Conservation (phyloP, 129 eudicot genomes). For the Dittrichia graveolens region DNA sequence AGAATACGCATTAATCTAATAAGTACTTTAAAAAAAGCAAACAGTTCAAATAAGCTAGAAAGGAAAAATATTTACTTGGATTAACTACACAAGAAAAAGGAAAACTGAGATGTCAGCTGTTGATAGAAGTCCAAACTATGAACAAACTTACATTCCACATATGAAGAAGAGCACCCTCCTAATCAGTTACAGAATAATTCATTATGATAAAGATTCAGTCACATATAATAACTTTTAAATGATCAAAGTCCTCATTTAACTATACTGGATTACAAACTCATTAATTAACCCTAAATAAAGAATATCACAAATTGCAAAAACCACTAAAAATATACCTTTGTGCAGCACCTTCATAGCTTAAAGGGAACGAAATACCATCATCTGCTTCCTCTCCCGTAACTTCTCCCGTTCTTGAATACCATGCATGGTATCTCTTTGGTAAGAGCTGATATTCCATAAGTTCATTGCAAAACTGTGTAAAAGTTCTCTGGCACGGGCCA, state of each 20-base stretch:
- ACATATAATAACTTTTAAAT: background rate
- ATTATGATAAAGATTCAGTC: background rate
- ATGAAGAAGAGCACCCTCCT: background rate
- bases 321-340: conserved; percentile 43
- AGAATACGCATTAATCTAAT: no score
- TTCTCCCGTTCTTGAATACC: conserved; percentile 73
- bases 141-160: conserved; percentile 8
- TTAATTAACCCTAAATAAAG: conserved; percentile 11
- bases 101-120: no score
- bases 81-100: no score
- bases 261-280: conserved; percentile 13
- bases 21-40: no score
- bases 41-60: no score
- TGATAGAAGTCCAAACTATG: no score
- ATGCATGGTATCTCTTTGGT: conserved; percentile 96
- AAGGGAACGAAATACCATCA: conserved; percentile 73
- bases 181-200: conserved; percentile 5
- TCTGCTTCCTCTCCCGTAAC: conserved; percentile 46
- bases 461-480: conserved; percentile 65
- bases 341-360: conserved; percentile 60
- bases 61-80: no score
- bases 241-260: conserved; percentile 10
- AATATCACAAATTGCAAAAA: conserved; percentile 11
- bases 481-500: conserved; percentile 88
- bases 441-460: conserved; percentile 85